Base-by-base conservation (phyloP, 2,329 filamentous ascomycete genomes). In the Tolypocladium ophioglossoides region DNA sequence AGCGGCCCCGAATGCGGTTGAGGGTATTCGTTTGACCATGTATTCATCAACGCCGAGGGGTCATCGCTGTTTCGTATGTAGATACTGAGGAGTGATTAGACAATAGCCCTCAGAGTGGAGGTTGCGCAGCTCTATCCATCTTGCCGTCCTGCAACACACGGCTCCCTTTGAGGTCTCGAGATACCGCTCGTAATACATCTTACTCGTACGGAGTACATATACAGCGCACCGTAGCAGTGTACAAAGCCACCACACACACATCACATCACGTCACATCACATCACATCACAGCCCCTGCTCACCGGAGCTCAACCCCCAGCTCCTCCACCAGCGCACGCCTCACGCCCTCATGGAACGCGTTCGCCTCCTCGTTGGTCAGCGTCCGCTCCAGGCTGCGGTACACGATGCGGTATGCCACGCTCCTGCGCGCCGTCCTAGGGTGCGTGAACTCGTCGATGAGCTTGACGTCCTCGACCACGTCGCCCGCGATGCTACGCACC, bases 351-450 rank as follows among this genome's bases (percentile, higher is more conserved):
- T 99, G 92, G 65, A 95, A 71, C 46, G 75, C 70, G 66, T 95
- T 95, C 12, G 84, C 82, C 75, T 96, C 89, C 38, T 80, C 76
- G 62, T 91, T 94, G 11, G 87, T 96, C 68, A 99, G 73, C 2
- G 92, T 99, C 66, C 87, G 81, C 75, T 96, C 92, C 61, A 96
- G 73, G 69, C 91, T 96, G 59, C 94, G 82, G 73, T 99, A 99
- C 67, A 92, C 92, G 70, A 97, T 86, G 58, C 91, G 80, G 70
- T 96, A 99, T 71, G 90, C 95, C 74, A 94, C 72, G 73, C 91
- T 96, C 73, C 81, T 86, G 61, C 87, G 78, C 4, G 86, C 84
- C 22, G 87, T 91, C 73, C 88, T 91, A 39, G 91, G 91, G 70
- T 97, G 91, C 50, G 81, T 83, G 69, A 97, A 99, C 67, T 89